phyloP scores from a whole-genome alignment of 2,329 filamentous ascomycete genomes.

The Apiospora koreana region DNA sequence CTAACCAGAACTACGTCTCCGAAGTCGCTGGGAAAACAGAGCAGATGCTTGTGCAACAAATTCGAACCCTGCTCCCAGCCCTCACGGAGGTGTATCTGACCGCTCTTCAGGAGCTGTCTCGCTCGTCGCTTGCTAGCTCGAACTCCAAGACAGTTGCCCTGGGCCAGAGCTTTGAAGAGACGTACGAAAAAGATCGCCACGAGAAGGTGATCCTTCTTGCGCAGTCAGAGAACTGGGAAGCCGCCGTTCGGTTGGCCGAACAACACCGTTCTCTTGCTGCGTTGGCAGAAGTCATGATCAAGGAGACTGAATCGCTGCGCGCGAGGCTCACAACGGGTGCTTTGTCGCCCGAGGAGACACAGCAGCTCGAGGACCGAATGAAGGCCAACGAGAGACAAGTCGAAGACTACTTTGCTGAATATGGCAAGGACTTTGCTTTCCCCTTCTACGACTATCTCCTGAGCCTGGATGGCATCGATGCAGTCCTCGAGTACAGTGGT shows the following conservation, averaged over 20 bases:
- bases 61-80: constrained; percentile 49
- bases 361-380: constrained; percentile 43
- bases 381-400: constrained; percentile 50
- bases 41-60: constrained; percentile 42
- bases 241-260: constrained; percentile 59
- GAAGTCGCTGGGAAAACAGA: constrained; percentile 32
- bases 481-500: constrained; percentile 69
- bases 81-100: constrained; percentile 58
- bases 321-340: constrained; percentile 35
- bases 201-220: constrained; percentile 55
- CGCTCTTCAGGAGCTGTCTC: constrained; percentile 53
- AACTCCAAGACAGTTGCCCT: constrained; percentile 43
- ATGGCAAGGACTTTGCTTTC: constrained; percentile 67
- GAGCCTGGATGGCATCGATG: constrained; percentile 62
- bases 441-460: constrained; percentile 82
- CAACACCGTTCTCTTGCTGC: constrained; percentile 57
- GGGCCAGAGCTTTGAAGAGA: constrained; percentile 47
- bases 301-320: constrained; percentile 49
- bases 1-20: constrained; percentile 45
- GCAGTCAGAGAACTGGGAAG: constrained; percentile 57
- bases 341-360: constrained; percentile 35
- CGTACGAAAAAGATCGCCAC: constrained; percentile 52
- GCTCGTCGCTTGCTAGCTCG: constrained; percentile 49
- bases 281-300: constrained; percentile 57
- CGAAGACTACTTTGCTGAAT: constrained; percentile 59